These are phyloP conservation scores for Gynochthodes officinalis DNA, from an alignment of 257 asterid species.

Conservation along the genomic window DNA sequence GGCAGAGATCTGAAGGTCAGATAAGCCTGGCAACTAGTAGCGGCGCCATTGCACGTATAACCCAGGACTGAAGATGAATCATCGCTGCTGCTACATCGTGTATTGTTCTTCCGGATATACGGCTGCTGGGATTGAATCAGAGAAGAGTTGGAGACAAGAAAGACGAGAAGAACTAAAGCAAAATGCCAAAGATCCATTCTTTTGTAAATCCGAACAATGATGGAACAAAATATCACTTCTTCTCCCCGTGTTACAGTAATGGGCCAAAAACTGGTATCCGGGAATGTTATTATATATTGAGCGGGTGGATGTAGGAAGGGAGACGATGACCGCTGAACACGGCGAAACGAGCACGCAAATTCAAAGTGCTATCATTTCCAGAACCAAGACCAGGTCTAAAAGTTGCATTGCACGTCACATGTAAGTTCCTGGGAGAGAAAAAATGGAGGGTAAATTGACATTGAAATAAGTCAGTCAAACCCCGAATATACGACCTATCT, in stretches of 20 bases:
- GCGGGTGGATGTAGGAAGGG: neutral
- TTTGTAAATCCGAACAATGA: neutral
- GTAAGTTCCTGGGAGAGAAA: too few species aligned
- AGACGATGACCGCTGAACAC: neutral
- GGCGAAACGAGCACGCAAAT: neutral
- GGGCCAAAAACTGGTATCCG: neutral
- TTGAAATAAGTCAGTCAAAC: neutral
- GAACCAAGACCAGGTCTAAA: neutral
- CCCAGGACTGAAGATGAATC: slow-evolving; percentile 58
- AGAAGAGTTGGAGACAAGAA: slow-evolving; percentile 30
- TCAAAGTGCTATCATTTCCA: neutral
- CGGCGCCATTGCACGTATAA: slow-evolving; percentile 66
- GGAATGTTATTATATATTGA: neutral
- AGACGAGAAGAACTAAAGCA: slow-evolving; percentile 22
- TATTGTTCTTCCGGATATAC: slow-evolving; percentile 33
- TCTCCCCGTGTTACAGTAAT: neutral
- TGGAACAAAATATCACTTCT: neutral
- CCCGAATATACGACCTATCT: neutral
- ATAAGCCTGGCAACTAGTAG: slow-evolving; percentile 56
- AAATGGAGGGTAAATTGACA: neutral
- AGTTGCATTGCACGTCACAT: too few species aligned
- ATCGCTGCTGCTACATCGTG: slow-evolving; percentile 26
- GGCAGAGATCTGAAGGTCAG: slow-evolving; percentile 69
- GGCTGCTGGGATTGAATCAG: slow-evolving; percentile 61
- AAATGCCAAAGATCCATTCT: slow-evolving; percentile 31